These are phyloP conservation scores for Alternaria ethzedia DNA, from an alignment of 2,329 filamentous ascomycete genomes.

Conservation along the genomic window DNA sequence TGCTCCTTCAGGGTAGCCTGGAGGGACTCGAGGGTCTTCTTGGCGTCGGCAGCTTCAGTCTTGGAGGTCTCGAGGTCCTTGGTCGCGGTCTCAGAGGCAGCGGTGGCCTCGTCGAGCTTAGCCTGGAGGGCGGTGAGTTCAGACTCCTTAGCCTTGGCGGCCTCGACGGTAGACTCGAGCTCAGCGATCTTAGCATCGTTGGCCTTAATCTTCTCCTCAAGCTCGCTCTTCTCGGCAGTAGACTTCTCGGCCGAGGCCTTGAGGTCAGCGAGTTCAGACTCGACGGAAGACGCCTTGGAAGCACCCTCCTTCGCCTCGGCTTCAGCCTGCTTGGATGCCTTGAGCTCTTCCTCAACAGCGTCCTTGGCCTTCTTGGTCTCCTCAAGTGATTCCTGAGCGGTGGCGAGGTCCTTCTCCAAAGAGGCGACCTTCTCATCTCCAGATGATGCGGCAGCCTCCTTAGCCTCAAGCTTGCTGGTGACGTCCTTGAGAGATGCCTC, in stretches of 20 bases:
- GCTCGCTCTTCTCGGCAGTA: slow-evolving; percentile 25
- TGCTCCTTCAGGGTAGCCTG: slow-evolving; percentile 20
- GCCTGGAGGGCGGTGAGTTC: slow-evolving; percentile 24
- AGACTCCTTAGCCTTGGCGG: slow-evolving; percentile 23
- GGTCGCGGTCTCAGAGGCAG: slow-evolving; percentile 16
- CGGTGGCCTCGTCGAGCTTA: slow-evolving; percentile 23
- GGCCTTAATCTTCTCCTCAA: slow-evolving; percentile 33
- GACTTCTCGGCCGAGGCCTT: slow-evolving; percentile 32
- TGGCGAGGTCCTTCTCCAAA: slow-evolving; percentile 34
- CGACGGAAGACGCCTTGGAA: slow-evolving; percentile 19
- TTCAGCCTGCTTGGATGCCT: slow-evolving; percentile 23
- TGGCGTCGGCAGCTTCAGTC: slow-evolving; percentile 20
- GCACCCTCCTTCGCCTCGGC: slow-evolving; percentile 23
- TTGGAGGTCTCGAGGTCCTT: slow-evolving; percentile 27
- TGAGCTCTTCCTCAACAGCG: slow-evolving; percentile 29
- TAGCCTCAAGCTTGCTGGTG: slow-evolving; percentile 26
- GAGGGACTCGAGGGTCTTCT: slow-evolving; percentile 14
- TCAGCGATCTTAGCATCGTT: slow-evolving; percentile 31
- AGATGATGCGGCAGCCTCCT: slow-evolving; percentile 28
- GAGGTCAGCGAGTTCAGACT: slow-evolving; percentile 28
- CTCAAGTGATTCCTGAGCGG: slow-evolving; percentile 29
- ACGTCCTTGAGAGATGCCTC: slow-evolving; percentile 29
- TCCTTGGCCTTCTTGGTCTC: slow-evolving; percentile 27
- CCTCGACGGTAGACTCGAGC: slow-evolving; percentile 24
- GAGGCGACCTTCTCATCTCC: slow-evolving; percentile 33